Conservation (phyloP, 352 stramenopile genomes). For the Pythium phragmiticola region DNA sequence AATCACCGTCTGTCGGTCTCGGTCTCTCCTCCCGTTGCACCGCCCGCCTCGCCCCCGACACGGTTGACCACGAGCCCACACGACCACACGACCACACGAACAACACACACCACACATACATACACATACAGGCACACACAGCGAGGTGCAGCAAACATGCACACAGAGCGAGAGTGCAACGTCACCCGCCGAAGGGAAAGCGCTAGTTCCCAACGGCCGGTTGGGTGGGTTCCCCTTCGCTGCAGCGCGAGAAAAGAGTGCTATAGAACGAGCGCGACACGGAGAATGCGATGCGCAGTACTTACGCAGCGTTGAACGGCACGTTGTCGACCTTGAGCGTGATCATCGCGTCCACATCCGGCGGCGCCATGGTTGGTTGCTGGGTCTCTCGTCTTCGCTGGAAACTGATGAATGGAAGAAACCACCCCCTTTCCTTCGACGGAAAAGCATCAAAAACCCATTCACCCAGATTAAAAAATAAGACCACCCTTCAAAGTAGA, state of each 20-base stretch:
- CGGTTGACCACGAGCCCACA: conserved; percentile 11
- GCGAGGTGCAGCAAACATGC: neutral
- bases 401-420: conserved; percentile 10
- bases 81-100: conserved; percentile 1
- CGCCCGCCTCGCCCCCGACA: neutral
- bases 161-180: neutral
- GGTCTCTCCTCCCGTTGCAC: neutral
- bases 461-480: conserved; percentile 7
- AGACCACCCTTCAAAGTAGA: conserved; percentile 1
- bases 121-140: neutral
- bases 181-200: neutral
- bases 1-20: conserved; percentile 4
- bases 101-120: conserved; percentile 3
- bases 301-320: conserved; percentile 69
- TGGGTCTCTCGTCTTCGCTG: conserved; percentile 11
- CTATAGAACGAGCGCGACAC: conserved; percentile 16
- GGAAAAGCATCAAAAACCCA: conserved; percentile 14
- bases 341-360: conserved; percentile 81
- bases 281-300: conserved; percentile 13
- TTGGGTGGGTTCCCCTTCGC: neutral
- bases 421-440: conserved; percentile 15
- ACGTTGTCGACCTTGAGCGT: conserved; percentile 91
- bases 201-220: neutral
- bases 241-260: conserved; percentile 16
- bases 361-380: conserved; percentile 50